Evolutionary conservation across 495 filamentous ascomycete genomes (phyloP), one percentile per base, ranked within the genome.

Genomic region (Aspergillus heteromorphus): DNA sequence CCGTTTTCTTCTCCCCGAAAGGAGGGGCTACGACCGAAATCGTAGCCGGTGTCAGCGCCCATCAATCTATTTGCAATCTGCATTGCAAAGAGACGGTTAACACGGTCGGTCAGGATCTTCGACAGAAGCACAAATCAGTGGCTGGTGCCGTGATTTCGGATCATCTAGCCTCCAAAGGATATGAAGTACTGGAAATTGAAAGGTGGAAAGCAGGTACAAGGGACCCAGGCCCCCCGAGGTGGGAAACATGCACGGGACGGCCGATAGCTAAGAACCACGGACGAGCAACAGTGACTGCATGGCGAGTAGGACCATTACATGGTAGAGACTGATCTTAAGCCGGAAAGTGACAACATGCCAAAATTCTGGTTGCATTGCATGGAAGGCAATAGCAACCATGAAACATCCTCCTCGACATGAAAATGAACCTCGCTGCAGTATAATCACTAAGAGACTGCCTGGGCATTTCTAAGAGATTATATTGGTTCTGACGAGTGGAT

Each of bases 61-160:
- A 76, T 79, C 79, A 64, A 76, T 83, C 82, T 63, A 79, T 78
- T 70, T 66, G 56, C 73, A 75, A 73, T 69, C 64, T 73, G 57
- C 71, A 70, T 70, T 65, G 61, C 68, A 69, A 79, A 83, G 81
- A 82, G 78, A 79, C 79, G 76, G 86, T 82, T 91, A 78, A 91
- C 87, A 81, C 83, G 83, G 80, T 79, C 80, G 86, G 81, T 82
- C 83, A 69, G 76, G 80, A 68, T 62, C 67, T 70, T 65, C 60
- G 17, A 34, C 51, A 14, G 62, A 62, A 76, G 78, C 73, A 73
- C 67, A 69, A 63, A 70, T 75, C 73, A 48, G 54, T 76, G 75
- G 79, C 73, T 68, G 71, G 41, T 82, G 75, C 79, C 78, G 73
- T 70, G 75, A 78, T 72, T 64, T 63, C 61, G 75, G 77, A 73